Conservation (phyloP, 2,329 filamentous ascomycete genomes). For the Thielaviopsis populi region DNA sequence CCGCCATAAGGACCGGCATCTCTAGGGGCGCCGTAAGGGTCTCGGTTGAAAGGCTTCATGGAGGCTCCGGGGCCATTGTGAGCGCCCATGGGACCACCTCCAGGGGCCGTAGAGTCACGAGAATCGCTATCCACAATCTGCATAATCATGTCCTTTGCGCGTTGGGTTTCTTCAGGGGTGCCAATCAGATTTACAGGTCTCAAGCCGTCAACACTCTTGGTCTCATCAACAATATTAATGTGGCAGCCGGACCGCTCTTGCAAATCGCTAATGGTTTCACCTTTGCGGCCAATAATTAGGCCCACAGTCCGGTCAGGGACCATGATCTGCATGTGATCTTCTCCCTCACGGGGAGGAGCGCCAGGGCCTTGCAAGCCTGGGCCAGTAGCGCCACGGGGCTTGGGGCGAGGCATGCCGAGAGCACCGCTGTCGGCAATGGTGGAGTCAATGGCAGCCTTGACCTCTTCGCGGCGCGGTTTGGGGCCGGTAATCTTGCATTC, state of each 20-base stretch:
- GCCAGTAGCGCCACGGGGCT: background rate
- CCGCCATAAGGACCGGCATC: conserved; percentile 20
- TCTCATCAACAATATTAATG: conserved; percentile 87
- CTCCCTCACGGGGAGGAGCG: conserved; percentile 46
- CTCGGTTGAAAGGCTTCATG: conserved; percentile 14
- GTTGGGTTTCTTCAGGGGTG: conserved; percentile 54
- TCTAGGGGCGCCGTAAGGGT: conserved; percentile 11
- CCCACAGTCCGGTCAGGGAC: conserved; percentile 86
- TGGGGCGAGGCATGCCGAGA: conserved; percentile 33
- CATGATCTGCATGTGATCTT: conserved; percentile 85
- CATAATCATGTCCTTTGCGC: conserved; percentile 76
- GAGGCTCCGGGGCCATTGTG: conserved; percentile 23
- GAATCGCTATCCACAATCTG: conserved; percentile 91
- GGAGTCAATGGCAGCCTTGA: conserved; percentile 68
- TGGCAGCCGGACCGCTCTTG: conserved; percentile 89
- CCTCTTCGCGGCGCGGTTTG: conserved; percentile 55
- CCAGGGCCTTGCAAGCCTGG: background rate
- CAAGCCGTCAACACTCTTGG: conserved; percentile 80
- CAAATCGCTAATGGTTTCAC: conserved; percentile 82
- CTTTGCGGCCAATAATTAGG: conserved; percentile 82
- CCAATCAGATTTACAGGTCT: conserved; percentile 85
- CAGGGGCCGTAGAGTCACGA: conserved; percentile 34
- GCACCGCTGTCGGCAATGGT: conserved; percentile 29
- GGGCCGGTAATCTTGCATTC: conserved; percentile 76
- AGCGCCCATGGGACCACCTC: conserved; percentile 21